phyloP scores from a whole-genome alignment of 306 rosid genomes.

The Styphnolobium japonicum region DNA sequence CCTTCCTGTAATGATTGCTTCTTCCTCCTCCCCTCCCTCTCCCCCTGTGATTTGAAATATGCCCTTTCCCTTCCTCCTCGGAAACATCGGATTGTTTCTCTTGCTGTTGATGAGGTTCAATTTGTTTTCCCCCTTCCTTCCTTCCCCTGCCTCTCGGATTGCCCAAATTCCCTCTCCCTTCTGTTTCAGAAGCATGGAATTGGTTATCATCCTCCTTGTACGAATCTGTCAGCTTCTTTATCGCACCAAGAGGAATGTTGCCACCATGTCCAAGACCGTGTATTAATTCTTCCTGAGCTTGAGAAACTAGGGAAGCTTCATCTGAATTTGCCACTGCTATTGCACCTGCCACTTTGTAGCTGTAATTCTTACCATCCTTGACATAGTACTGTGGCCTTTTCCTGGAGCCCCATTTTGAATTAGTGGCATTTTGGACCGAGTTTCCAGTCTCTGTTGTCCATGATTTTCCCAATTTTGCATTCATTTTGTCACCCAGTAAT shows the following conservation, averaged over 20 bases:
- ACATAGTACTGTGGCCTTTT: slow-evolving; percentile 84
- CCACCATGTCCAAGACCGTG: slow-evolving; percentile 98
- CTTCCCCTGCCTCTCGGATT: slow-evolving; percentile 49
- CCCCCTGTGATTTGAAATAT: slow-evolving; percentile 40
- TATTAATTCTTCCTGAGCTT: slow-evolving; percentile 67
- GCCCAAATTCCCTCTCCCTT: slow-evolving; percentile 42
- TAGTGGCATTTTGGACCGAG: slow-evolving; percentile 42
- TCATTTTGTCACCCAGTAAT: slow-evolving; percentile 33
- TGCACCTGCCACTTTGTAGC: slow-evolving; percentile 92
- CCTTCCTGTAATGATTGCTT: slow-evolving; percentile 69
- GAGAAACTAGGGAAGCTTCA: slow-evolving; percentile 69
- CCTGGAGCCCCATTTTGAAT: slow-evolving; percentile 91
- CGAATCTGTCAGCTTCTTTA: slow-evolving; percentile 62
- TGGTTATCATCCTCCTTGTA: slow-evolving; percentile 45
- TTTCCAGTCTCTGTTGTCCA: slow-evolving; percentile 44
- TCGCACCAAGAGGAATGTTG: slow-evolving; percentile 87
- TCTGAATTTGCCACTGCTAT: slow-evolving; percentile 77
- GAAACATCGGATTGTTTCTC: slow-evolving; percentile 43
- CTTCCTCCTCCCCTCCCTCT: slow-evolving; percentile 69
- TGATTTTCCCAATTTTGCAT: slow-evolving; percentile 38
- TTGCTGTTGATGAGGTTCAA: slow-evolving; percentile 31
- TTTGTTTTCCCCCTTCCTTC: slow-evolving; percentile 36
- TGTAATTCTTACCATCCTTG: slow-evolving; percentile 96
- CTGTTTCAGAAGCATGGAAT: slow-evolving; percentile 38
- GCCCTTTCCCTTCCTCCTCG: slow-evolving; percentile 36